These are phyloP conservation scores for Trichoderma sp. DNA, from an alignment of 2,329 filamentous ascomycete genomes.

Conservation along the genomic window DNA sequence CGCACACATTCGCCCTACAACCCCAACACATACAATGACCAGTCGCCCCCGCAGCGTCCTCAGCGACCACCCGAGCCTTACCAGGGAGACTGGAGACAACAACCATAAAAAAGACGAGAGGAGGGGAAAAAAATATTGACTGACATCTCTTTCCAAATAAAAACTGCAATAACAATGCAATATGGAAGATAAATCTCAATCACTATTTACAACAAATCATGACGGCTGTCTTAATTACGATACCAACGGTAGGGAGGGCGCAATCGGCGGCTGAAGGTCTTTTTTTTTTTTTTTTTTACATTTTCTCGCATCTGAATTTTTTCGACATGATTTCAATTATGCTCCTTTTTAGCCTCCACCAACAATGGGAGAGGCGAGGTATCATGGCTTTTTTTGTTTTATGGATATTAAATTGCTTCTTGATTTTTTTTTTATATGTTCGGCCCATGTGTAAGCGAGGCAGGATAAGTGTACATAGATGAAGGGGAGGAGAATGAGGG, in stretches of 20 bases:
- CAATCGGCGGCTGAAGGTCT: slow-evolving; percentile 18
- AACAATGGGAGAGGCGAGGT: neutral
- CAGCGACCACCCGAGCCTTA: slow-evolving; percentile 2
- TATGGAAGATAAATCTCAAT: slow-evolving; percentile 18
- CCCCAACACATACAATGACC: slow-evolving; percentile 1
- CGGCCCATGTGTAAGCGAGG: neutral
- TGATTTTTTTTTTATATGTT: slow-evolving; percentile 2
- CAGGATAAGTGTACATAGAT: slow-evolving; percentile 13
- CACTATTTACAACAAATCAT: slow-evolving; percentile 21
- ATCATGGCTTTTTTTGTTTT: neutral
- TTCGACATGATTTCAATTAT: neutral
- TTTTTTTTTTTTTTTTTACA: neutral
- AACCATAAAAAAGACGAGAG: neutral
- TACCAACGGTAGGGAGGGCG: slow-evolving; percentile 28
- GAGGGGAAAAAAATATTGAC: slow-evolving; percentile 1
- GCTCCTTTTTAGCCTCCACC: neutral
- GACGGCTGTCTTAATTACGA: slow-evolving; percentile 27
- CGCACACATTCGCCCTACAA: slow-evolving; percentile 5
- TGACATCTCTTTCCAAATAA: neutral
- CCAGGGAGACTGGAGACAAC: slow-evolving; percentile 13
- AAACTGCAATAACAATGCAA: neutral
- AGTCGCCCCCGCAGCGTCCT: slow-evolving; percentile 17
- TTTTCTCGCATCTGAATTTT: neutral
- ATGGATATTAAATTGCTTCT: neutral
- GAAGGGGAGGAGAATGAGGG: neutral